These are phyloP conservation scores for Daldinia concentrica DNA, from an alignment of 495 filamentous ascomycete genomes.

Conservation along the genomic window DNA sequence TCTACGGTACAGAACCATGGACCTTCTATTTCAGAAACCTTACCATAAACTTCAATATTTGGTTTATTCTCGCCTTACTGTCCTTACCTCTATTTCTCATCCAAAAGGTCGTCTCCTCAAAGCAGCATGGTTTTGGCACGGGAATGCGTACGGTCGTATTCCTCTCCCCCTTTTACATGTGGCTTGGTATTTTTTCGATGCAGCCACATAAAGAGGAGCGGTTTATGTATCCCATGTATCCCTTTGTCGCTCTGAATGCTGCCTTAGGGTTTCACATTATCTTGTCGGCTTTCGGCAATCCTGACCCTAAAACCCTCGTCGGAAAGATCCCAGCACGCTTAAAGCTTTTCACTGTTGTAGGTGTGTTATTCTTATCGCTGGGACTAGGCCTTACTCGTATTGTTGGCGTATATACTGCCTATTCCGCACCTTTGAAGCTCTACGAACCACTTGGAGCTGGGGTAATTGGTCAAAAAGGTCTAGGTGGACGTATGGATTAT, in stretches of 20 bases:
- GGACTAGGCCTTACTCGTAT: slow-evolving; percentile 74
- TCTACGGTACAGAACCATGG: slow-evolving; percentile 98
- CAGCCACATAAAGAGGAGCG: slow-evolving; percentile 98
- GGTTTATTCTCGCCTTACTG: slow-evolving; percentile 84
- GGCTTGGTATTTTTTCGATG: slow-evolving; percentile 88
- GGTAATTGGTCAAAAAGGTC: slow-evolving; percentile 58
- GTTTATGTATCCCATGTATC: slow-evolving; percentile 98
- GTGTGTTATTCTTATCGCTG: slow-evolving; percentile 64
- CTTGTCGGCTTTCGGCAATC: slow-evolving; percentile 73
- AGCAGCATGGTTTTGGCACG: slow-evolving; percentile 55
- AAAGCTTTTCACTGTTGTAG: slow-evolving; percentile 69
- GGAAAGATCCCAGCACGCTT: slow-evolving; percentile 75
- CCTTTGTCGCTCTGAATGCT: slow-evolving; percentile 89
- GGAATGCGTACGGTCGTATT: slow-evolving; percentile 78
- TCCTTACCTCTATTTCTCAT: slow-evolving; percentile 68
- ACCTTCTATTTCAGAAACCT: slow-evolving; percentile 95
- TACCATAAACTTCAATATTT: slow-evolving; percentile 92
- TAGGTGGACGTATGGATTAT: slow-evolving; percentile 66
- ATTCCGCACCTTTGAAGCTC: slow-evolving; percentile 83
- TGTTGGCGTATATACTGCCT: slow-evolving; percentile 83
- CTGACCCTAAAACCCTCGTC: slow-evolving; percentile 68
- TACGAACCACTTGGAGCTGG: slow-evolving; percentile 64
- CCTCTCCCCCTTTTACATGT: slow-evolving; percentile 88
- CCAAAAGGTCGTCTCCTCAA: slow-evolving; percentile 57
- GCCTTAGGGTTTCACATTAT: slow-evolving; percentile 84